Evolutionary conservation across 345 rosid species (phyloP).

Genomic region (Clausena lansium): DNA sequence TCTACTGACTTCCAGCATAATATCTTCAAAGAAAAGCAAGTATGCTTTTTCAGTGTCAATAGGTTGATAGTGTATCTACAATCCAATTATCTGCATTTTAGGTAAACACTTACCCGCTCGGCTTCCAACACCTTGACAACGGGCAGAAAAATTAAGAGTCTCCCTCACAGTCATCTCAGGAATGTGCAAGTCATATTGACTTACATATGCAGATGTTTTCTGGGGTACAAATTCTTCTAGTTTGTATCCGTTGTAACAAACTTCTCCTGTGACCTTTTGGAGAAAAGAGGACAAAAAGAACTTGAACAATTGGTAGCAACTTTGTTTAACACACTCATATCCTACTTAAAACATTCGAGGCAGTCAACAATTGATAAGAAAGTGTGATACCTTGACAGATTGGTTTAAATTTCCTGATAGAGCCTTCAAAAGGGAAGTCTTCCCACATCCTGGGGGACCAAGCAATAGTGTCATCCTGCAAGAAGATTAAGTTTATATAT

Average conservation of each 20-base stretch:
- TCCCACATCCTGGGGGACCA: conserved; percentile 34
- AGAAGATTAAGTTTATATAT: no score
- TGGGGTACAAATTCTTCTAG: conserved; percentile 55
- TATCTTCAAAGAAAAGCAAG: conserved; percentile 6
- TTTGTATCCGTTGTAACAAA: conserved; percentile 37
- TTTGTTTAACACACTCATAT: no score
- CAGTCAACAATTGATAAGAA: background rate
- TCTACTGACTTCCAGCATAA: conserved; percentile 17
- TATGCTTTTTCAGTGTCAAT: no score
- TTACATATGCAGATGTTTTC: conserved; percentile 55
- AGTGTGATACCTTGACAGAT: conserved; percentile 20
- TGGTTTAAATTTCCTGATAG: conserved; percentile 21
- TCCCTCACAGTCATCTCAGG: conserved; percentile 65
- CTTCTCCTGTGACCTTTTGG: conserved; percentile 22
- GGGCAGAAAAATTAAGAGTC: conserved; percentile 57
- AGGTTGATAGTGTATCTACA: background rate
- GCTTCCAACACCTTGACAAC: conserved; percentile 57
- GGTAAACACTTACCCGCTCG: conserved; percentile 23
- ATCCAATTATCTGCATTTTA: background rate
- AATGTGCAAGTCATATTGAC: conserved; percentile 53
- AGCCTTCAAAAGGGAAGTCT: conserved; percentile 23
- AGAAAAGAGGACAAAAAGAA: background rate
- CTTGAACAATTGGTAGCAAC: background rate
- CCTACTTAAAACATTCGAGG: no score
- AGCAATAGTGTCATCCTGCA: conserved; percentile 30